These are phyloP conservation scores for Cladosporium oxysporum DNA, from an alignment of 2,329 filamentous ascomycete species.

Conservation along the genomic window DNA sequence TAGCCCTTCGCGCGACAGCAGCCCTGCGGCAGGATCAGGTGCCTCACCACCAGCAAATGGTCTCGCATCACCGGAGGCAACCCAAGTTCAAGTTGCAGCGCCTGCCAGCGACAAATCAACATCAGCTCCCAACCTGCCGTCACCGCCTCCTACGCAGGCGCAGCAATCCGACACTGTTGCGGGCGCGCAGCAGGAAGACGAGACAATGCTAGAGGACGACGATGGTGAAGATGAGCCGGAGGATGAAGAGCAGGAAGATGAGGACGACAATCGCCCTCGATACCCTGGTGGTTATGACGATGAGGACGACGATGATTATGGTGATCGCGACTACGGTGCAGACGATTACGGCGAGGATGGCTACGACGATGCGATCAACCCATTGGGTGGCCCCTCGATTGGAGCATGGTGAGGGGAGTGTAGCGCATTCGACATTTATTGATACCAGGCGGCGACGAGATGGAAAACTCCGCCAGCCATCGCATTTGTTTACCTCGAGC, in stretches of 20 bases:
- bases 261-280: slow-evolving; percentile 20
- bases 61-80: slow-evolving; percentile 23
- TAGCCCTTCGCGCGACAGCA: slow-evolving; percentile 8
- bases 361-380: slow-evolving; percentile 24
- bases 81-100: slow-evolving; percentile 15
- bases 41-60: slow-evolving; percentile 21
- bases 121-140: neutral
- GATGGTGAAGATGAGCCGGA: slow-evolving; percentile 21
- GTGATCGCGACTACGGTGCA: slow-evolving; percentile 25
- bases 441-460: slow-evolving; percentile 14
- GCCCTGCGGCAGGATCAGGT: slow-evolving; percentile 16
- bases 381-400: slow-evolving; percentile 11
- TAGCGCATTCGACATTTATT: neutral
- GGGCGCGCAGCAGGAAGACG: slow-evolving; percentile 12
- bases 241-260: slow-evolving; percentile 20
- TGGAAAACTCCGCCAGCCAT: neutral
- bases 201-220: neutral
- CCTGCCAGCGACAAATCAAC: slow-evolving; percentile 2
- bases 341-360: slow-evolving; percentile 28
- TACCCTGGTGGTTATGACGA: slow-evolving; percentile 22
- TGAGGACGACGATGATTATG: slow-evolving; percentile 27
- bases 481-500: neutral
- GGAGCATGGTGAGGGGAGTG: slow-evolving; percentile 8
- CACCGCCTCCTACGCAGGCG: slow-evolving; percentile 11
- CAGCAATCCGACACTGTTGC: slow-evolving; percentile 16